Percentiles rank a stretch among this genome's conserved stretches.
Evolutionary conservation across 164 flowering plant species (phyloP).

Genomic region (Annona cherimola): DNA sequence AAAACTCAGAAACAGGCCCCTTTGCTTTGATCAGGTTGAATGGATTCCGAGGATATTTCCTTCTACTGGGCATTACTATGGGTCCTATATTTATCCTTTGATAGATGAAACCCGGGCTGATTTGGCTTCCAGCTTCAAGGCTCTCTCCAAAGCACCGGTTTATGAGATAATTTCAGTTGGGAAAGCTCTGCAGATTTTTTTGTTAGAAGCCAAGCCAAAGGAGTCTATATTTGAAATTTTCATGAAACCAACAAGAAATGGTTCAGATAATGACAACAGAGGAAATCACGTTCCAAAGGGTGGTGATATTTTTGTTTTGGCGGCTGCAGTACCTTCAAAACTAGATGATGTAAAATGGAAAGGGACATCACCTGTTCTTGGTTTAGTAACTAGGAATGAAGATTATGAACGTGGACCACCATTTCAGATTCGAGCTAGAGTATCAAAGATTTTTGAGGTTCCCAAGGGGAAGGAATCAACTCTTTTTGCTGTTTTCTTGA

Average conservation of each 20-base stretch:
- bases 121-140: neutral
- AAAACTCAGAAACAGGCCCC: too few species aligned
- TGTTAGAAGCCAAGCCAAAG: neutral
- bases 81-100: neutral
- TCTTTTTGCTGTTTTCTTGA: slow-evolving; percentile 5
- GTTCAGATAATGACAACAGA: neutral
- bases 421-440: neutral
- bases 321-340: neutral
- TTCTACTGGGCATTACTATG: neutral
- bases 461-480: neutral
- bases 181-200: too few species aligned
- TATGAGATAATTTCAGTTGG: neutral
- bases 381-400: neutral
- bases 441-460: neutral
- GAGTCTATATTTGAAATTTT: neutral
- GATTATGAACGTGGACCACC: neutral
- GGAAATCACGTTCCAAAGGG: neutral
- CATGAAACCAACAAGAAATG: neutral
- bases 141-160: neutral
- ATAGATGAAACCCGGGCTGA: neutral
- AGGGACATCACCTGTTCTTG: neutral
- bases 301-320: neutral
- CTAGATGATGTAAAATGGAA: neutral
- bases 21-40: neutral
- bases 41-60: neutral